Base-by-base conservation (phyloP, 129 eudicot species). In the Lonicera japonica region DNA sequence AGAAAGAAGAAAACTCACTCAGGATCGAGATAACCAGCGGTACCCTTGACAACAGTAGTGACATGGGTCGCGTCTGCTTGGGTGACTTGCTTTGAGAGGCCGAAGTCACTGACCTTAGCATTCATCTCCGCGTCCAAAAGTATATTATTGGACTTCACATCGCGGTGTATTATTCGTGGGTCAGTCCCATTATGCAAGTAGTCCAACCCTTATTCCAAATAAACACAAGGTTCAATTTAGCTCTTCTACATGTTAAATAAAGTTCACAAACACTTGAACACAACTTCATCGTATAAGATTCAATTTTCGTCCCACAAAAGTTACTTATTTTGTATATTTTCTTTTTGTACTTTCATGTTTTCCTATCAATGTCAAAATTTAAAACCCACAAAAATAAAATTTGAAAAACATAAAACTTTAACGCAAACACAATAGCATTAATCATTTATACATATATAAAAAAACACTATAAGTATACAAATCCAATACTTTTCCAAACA, bases 11-110 rank as follows among this genome's bases (percentile, higher is more conserved):
- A 43, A 64, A 48, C 89, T 67, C 75, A 91, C 95, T 91, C 97
- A 0, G 97, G 97, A 59, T 91, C 97, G 56, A 91, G 87, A 75
- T 87, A 91, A 43, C 97, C 97, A 57, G 97, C 94, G 48, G 95
- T 87, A 70, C 94, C 95, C 75, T 87, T 87, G 58, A 87, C 95
- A 74, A 78, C 71, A 54, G 95, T 84, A 63, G 95, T 91, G 34
- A 91, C 88, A 64, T 87, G 97, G 43, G 90, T 74, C 47, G 75
- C 88, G 54, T 91, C 97, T 70, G 86, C 65, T 45, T 80, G 78
- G 12, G 81, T 71, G 57, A 82, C 70, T 78, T 91, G 94, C 79
- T 84, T 87, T 12, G 90, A 86, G 21, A 91, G 83, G 54, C 97
- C 96, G 69, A 91, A 84, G 70, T 91, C 97, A 61, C 82, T 70